phyloP scores from a whole-genome alignment of 306 rosid species.

The Casuarina cunninghamiana region DNA sequence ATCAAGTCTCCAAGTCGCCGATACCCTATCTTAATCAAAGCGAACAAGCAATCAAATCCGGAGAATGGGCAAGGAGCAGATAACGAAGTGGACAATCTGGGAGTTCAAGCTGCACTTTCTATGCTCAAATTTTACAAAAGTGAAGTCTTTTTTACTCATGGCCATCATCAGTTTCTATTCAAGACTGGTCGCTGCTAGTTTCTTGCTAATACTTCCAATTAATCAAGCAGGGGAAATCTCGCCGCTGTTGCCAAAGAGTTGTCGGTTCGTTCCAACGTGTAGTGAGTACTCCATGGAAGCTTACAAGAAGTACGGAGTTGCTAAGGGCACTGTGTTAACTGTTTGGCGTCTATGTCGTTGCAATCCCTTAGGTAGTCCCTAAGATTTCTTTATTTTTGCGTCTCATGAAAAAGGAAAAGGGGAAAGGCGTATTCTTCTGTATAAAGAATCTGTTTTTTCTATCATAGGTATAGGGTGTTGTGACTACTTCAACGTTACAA shows the following conservation, averaged over 20 bases:
- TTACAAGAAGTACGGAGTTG: slow-evolving; percentile 79
- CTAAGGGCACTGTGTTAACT: slow-evolving; percentile 74
- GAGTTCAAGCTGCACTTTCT: slow-evolving; percentile 67
- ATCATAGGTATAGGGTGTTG: too few species aligned
- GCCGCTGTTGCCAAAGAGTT: slow-evolving; percentile 75
- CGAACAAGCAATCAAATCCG: slow-evolving; percentile 35
- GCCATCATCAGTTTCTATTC: neutral
- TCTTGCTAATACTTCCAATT: neutral
- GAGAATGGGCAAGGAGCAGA: slow-evolving; percentile 44
- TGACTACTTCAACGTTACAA: too few species aligned
- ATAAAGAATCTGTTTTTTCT: too few species aligned
- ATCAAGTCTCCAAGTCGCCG: slow-evolving; percentile 23
- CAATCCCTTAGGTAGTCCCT: slow-evolving; percentile 76
- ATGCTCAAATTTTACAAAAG: slow-evolving; percentile 78
- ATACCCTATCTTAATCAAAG: slow-evolving; percentile 20
- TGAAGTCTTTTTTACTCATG: slow-evolving; percentile 15
- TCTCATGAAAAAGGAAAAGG: too few species aligned
- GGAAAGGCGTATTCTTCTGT: too few species aligned
- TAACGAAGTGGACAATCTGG: slow-evolving; percentile 48
- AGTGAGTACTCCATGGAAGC: slow-evolving; percentile 98
- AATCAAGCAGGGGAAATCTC: slow-evolving; percentile 77
- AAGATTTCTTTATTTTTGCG: neutral
- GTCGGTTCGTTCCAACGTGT: slow-evolving; percentile 82
- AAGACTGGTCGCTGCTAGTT: neutral
- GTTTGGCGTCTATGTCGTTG: slow-evolving; percentile 89